phyloP scores from a whole-genome alignment of 441 rosid genomes.

The Croton setiger region DNA sequence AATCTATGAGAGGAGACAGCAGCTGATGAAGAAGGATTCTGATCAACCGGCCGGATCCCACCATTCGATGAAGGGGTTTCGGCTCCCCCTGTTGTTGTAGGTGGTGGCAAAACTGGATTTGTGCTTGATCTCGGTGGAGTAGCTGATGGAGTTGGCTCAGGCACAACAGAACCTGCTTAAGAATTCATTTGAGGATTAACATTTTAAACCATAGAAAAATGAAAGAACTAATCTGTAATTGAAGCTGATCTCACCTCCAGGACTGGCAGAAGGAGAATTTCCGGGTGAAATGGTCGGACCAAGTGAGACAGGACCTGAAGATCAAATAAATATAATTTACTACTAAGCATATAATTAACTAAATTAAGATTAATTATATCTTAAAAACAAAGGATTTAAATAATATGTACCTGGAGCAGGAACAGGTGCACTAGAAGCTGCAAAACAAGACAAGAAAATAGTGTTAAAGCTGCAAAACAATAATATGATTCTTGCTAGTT shows the following conservation, averaged over 20 bases:
- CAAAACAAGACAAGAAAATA: constrained; percentile 15
- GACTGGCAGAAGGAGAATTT: constrained; percentile 41
- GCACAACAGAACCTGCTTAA: constrained; percentile 41
- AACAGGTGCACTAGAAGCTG: constrained; percentile 59
- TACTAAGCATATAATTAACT: not conserved
- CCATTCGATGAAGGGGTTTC: constrained; percentile 44
- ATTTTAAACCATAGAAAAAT: not conserved
- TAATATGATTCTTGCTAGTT: not conserved
- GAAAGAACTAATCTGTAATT: not conserved
- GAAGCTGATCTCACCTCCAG: constrained; percentile 35
- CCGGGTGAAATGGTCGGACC: constrained; percentile 37
- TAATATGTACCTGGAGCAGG: constrained; percentile 64
- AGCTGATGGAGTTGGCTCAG: constrained; percentile 53
- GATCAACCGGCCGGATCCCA: constrained; percentile 43
- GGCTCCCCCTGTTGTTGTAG: constrained; percentile 35
- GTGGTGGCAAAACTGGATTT: constrained; percentile 41
- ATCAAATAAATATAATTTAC: not conserved
- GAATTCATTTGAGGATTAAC: not conserved
- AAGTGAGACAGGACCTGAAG: constrained; percentile 38
- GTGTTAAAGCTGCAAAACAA: not conserved
- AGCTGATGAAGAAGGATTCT: constrained; percentile 56
- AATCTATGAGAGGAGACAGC: constrained; percentile 30
- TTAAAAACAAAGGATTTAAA: not conserved
- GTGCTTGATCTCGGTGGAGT: constrained; percentile 55
- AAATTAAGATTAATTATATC: not conserved